Base-by-base conservation (phyloP, 2,329 filamentous ascomycete species). In the Fusarium staphyleae region DNA sequence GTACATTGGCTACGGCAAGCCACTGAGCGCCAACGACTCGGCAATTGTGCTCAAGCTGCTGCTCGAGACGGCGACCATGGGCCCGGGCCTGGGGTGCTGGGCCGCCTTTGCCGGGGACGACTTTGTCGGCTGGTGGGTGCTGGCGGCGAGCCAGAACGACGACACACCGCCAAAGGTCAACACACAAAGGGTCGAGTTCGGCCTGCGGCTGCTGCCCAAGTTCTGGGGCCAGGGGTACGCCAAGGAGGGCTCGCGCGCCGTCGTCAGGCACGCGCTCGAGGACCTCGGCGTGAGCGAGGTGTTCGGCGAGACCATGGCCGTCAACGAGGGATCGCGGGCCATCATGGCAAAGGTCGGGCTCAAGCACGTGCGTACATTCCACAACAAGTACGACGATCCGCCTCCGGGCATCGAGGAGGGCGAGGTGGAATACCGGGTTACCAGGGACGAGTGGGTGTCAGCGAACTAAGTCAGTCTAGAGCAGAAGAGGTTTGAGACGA, bases 61-160 rank as follows among this genome's bases (percentile, higher is more conserved):
- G 6, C 52, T 65, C n/a, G 59, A 65, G 45, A 65, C 62, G 28
- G 58, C 62, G 13, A 42, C 55, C 3, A 42, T 57, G 7, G 59
- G 56, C 5, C 48, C 59, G 10, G 62, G 62, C 4, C 62, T 65
- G 15, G 59, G 62, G 26, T 61, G 55, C 45, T 65, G 62, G 62
- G 62, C 48, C 4, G 62, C 41, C 11, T 65, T 65, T 19, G 33
- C 52, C 3, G 62, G 46, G 2, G 67, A 60, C n/a, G 54, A 69
- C 11, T 70, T 70, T 46, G 62, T 70, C 35, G 69, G 69, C 14
- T 70, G 67, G 67, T 71, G 68, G 67, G 56, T 69, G 18, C 35
- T 70, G 18, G 67, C 66, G 1, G 52, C 57, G n/a, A 65, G 50
- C 45, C 47, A 65, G 42, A 62, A 40, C 49, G 55, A 37, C 32